Base-by-base conservation (phyloP, 2,329 filamentous ascomycete species). In the Aspergillus piperis region DNA sequence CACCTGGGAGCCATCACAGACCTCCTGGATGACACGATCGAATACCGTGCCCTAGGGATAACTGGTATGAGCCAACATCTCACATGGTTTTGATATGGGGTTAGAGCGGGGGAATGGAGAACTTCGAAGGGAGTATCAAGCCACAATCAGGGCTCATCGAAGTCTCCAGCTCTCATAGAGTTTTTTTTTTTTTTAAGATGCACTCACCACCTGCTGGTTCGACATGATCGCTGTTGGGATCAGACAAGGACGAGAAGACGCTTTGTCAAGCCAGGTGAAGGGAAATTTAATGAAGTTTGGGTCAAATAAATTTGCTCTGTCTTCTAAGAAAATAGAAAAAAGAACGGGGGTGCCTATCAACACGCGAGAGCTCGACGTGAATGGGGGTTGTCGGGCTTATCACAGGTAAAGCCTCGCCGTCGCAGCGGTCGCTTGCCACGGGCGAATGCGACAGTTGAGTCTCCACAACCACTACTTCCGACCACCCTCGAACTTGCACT, bases 1-100 rank as follows among this genome's bases (percentile, higher is more conserved):
- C 73, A 94, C 90, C 73, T 91, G 86, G 72, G 94, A 97, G 68
- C 89, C 88, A 70, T 94, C 90, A 78, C 97, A 91, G 73, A 99
- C 93, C 81, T 90, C 90, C 70, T 94, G 89, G 78, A 98, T 91
- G 75, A 99, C 92, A 80, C 95, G 91, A 64, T 89, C 83, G 73
- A 97, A 99, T 72, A 98, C 89, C 67, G 81, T 80, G 71, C 95
- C 95, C 81, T 88, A 62, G 52, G 58, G 61, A 44, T 60, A 68
- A 60, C 62, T 54, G 57, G 61, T 66, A 69, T 75, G 62, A 77
- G 73, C 65, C 50, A 65, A 62, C 42, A 54, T 67, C 54, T 59
- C 32, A 36, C 32, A 36, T 36, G 32, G 32, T 62, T n/a, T 60
- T 50, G 47, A 50, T 30, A 50, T 30, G 25, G 25, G 44, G 7